Base-by-base conservation (phyloP, 2,329 filamentous ascomycete genomes). In the Curvularia hawaiiensis region DNA sequence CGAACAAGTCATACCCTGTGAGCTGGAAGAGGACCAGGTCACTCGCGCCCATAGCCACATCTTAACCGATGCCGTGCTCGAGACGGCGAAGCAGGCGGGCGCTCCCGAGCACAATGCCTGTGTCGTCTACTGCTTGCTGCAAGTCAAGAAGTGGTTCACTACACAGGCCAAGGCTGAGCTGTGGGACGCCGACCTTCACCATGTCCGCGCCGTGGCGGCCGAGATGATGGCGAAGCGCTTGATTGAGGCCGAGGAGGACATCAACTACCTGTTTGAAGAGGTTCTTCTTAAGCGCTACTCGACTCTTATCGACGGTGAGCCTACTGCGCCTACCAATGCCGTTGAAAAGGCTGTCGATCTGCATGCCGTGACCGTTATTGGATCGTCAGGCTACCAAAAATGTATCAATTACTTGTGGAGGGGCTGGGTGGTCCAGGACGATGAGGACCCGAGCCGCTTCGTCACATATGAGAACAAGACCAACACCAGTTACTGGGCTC, bases 361-460 rank as follows among this genome's bases (percentile, higher is more conserved):
- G 26, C 95, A 99, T 74, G 92, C 94, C 1, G 82, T 98, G 45
- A 84, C 85, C 14, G 88, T 99, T 47, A 98, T 98, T 61, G 92
- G 92, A 2, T 94, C 90, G 0, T 92, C 91, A 0, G 94, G 95
- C 26, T 99, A 98, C 75, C 95, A 98, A 68, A 97, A 96, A 79
- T 98, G 94, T 73, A 92, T 98, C 69, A 86, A 84, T 61, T 92
- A 96, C 72, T 87, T 99, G 9, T 99, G 95, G 95, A 87, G 88
- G 60, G 95, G 95, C 22, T 99, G 95, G 95, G 82, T 98, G 9
- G 88, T 97, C n/a, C 95, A 99, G 75, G 92, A 97, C 65, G 92
- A 97, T 67, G 84, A 93, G 49, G 93, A 98, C 67, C 90, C 94
- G 0, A 87, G 88, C n/a, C 88, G 87, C 51, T 99, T 99, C 73